Percentiles rank a stretch among this genome's conserved stretches.
Conservation (phyloP, 2,329 filamentous ascomycete species). For the Aspergillus pseudonomiae region DNA sequence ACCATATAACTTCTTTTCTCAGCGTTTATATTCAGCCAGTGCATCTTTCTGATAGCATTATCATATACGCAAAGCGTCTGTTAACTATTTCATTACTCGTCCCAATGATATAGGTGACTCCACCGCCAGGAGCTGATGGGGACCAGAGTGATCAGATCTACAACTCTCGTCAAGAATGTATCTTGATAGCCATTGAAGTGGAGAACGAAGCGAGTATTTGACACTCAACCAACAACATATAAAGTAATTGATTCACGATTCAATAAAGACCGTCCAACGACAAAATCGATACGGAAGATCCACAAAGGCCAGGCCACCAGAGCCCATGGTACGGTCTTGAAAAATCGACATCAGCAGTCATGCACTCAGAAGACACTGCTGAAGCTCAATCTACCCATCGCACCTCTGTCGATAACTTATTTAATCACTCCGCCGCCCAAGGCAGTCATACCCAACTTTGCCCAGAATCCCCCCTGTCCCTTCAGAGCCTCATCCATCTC, state of each 20-base stretch:
- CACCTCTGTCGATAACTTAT: too few species aligned
- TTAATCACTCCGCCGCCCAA: slow-evolving; percentile 13
- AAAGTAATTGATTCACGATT: too few species aligned
- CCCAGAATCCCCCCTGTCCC: slow-evolving; percentile 33
- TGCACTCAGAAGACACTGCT: too few species aligned
- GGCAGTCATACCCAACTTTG: slow-evolving; percentile 18
- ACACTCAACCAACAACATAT: too few species aligned
- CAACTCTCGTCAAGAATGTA: slow-evolving; percentile 12
- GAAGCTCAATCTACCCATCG: too few species aligned
- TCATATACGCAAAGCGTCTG: background rate
- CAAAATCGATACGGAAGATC: too few species aligned
- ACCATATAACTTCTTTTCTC: background rate
- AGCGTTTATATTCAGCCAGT: background rate
- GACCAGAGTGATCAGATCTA: background rate
- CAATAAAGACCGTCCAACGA: too few species aligned
- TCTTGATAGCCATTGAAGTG: too few species aligned
- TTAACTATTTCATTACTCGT: background rate
- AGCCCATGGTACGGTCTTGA: too few species aligned
- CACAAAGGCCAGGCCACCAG: too few species aligned
- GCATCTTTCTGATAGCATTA: background rate
- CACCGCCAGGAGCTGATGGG: background rate
- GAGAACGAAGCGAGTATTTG: too few species aligned
- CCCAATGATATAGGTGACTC: background rate
- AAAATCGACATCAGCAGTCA: too few species aligned
- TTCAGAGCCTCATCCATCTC: slow-evolving; percentile 52